Conservation (phyloP, 768 basidiomycete genomes). For the Mrakia blollopis region DNA sequence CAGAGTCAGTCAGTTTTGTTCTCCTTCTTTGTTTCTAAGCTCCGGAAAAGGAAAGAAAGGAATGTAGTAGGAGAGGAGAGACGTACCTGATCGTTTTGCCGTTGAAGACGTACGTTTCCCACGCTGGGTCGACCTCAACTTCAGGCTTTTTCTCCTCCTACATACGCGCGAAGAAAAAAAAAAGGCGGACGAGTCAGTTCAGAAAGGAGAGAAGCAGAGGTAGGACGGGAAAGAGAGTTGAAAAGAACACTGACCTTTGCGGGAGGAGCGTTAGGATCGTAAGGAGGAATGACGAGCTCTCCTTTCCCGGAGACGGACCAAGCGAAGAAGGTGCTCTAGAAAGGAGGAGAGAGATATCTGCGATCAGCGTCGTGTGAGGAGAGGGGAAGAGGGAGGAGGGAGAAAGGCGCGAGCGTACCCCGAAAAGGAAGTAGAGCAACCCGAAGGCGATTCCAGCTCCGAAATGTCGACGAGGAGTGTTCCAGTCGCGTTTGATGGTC, state of each 20-base stretch:
- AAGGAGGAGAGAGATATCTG: neutral
- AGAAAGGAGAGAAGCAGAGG: too few species aligned
- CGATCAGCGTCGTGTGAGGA: neutral
- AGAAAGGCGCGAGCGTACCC: neutral
- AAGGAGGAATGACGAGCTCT: neutral
- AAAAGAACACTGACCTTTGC: too few species aligned
- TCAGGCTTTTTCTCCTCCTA: neutral
- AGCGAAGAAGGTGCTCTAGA: neutral
- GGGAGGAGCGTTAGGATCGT: too few species aligned
- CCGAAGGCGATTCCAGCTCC: neutral
- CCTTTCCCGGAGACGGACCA: neutral
- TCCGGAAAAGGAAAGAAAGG: too few species aligned
- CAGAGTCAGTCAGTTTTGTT: too few species aligned
- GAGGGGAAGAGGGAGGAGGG: neutral
- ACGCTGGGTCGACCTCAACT: neutral
- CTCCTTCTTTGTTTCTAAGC: too few species aligned
- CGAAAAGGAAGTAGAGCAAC: neutral
- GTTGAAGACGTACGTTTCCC: neutral
- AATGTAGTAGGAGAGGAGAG: too few species aligned
- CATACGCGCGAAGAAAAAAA: too few species aligned
- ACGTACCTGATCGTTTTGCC: neutral
- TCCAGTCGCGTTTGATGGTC: neutral
- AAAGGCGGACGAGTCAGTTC: too few species aligned
- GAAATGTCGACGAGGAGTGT: neutral
- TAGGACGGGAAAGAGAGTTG: too few species aligned